A percentile compares a stretch with the other conserved stretches of the same genome.
phyloP scores from a whole-genome alignment of 345 rosid species.

The Eucalyptus decipiens region DNA sequence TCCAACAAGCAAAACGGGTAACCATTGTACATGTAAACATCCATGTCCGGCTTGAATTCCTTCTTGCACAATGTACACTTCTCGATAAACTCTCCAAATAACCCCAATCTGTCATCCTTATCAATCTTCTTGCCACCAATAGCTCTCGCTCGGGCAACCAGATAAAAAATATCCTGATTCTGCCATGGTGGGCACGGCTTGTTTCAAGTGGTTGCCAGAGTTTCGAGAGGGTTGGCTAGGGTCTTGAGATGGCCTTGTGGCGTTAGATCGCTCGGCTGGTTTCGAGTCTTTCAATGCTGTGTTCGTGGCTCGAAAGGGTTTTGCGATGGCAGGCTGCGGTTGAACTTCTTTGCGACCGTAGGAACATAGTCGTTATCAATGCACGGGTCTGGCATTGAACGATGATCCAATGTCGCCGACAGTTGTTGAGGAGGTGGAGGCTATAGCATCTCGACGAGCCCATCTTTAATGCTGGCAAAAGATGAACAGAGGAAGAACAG shows the following conservation, averaged over 20 bases:
- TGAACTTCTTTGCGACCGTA: not conserved
- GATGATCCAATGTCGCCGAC: not conserved
- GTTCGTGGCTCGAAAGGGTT: not conserved
- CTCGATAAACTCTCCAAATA: not conserved
- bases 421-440: not conserved
- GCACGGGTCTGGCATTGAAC: not conserved
- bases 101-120: not conserved
- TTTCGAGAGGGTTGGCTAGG: not conserved
- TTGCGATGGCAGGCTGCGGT: not conserved
- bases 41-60: not conserved
- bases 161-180: not conserved
- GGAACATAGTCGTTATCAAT: not conserved
- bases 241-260: not conserved
- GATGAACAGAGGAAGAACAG: not conserved
- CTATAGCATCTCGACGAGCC: not conserved
- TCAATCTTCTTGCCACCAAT: not conserved
- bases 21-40: not conserved
- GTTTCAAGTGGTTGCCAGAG: not conserved
- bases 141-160: not conserved
- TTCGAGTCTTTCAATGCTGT: fast-evolving
- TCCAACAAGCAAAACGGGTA: not conserved
- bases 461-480: not conserved
- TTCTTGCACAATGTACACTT: not conserved
- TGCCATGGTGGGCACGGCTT: not conserved
- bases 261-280: not conserved